phyloP scores from a whole-genome alignment of 345 rosid genomes.

The Populus tremula region DNA sequence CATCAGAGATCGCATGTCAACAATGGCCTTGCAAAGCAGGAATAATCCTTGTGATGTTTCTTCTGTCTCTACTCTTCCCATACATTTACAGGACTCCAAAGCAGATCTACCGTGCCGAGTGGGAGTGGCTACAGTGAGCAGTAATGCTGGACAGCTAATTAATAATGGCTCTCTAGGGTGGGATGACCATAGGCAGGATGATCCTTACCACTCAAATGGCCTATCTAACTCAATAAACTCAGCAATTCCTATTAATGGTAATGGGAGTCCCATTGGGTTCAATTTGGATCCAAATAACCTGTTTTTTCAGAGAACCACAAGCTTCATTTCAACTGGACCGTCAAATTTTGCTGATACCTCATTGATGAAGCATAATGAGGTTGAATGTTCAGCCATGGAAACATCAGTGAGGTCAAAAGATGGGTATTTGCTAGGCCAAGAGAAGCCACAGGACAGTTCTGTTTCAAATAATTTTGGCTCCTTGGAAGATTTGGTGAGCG shows the following conservation, averaged over 20 bases:
- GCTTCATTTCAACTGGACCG: slow-evolving; percentile 40
- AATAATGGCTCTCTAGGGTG: slow-evolving; percentile 37
- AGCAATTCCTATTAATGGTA: slow-evolving; percentile 29
- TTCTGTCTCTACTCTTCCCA: slow-evolving; percentile 30
- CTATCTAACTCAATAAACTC: slow-evolving; percentile 35
- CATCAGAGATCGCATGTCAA: slow-evolving; percentile 33
- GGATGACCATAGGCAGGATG: slow-evolving; percentile 34
- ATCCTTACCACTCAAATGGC: slow-evolving; percentile 27
- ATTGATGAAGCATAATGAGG: slow-evolving; percentile 36
- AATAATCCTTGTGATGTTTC: slow-evolving; percentile 35
- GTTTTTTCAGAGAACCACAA: slow-evolving; percentile 31
- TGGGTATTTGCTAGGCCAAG: slow-evolving; percentile 44
- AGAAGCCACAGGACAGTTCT: slow-evolving; percentile 46
- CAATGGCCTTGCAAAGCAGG: slow-evolving; percentile 43
- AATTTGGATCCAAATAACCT: slow-evolving; percentile 39
- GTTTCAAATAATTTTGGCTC: slow-evolving; percentile 48
- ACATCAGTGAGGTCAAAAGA: slow-evolving; percentile 36
- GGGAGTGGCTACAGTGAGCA: slow-evolving; percentile 19
- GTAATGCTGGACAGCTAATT: slow-evolving; percentile 31
- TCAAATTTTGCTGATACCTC: slow-evolving; percentile 33
- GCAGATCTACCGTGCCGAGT: slow-evolving; percentile 29
- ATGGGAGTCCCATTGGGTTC: slow-evolving; percentile 23
- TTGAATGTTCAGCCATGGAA: slow-evolving; percentile 36
- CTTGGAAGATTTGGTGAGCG: slow-evolving; percentile 61
- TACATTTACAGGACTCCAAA: slow-evolving; percentile 24